Evolutionary conservation across 805 yeast species (phyloP).

Genomic region (Hermanozyma aechmeae): DNA sequence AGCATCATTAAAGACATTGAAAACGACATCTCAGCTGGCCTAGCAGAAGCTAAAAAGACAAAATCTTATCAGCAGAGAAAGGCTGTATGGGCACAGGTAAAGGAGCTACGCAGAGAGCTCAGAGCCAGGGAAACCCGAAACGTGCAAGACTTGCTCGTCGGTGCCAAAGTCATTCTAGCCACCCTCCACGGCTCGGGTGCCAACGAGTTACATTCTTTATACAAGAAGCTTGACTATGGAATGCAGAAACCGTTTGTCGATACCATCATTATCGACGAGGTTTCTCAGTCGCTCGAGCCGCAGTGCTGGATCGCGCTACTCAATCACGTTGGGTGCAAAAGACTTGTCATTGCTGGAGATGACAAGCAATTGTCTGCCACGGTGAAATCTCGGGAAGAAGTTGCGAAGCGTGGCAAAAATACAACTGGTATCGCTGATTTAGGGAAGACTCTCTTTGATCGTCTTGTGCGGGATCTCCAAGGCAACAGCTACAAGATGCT

Average conservation of each 20-base stretch:
- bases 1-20: conserved; percentile 59
- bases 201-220: conserved; percentile 50
- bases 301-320: conserved; percentile 94
- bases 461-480: conserved; percentile 43
- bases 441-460: conserved; percentile 70
- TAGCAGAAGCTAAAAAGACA: conserved; percentile 49
- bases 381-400: conserved; percentile 41
- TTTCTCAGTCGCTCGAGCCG: conserved; percentile 88
- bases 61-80: conserved; percentile 56
- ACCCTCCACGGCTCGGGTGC: conserved; percentile 88
- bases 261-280: conserved; percentile 87
- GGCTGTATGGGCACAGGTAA: conserved; percentile 61
- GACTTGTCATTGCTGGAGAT: conserved; percentile 84
- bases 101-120: conserved; percentile 61
- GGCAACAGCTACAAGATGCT: conserved; percentile 43
- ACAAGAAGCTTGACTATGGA: conserved; percentile 19
- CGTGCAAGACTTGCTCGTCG: conserved; percentile 45
- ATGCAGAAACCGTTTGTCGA: conserved; percentile 44
- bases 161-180: conserved; percentile 63
- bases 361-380: conserved; percentile 90
- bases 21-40: conserved; percentile 55
- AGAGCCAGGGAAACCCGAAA: conserved; percentile 56
- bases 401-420: conserved; percentile 7
- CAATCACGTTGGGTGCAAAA: conserved; percentile 45
- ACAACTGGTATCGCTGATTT: conserved; percentile 41